Evolutionary conservation across 2,329 filamentous ascomycete genomes (phyloP), one percentile per base, ranked within the genome.

Genomic region (Grosmannia penicillata): DNA sequence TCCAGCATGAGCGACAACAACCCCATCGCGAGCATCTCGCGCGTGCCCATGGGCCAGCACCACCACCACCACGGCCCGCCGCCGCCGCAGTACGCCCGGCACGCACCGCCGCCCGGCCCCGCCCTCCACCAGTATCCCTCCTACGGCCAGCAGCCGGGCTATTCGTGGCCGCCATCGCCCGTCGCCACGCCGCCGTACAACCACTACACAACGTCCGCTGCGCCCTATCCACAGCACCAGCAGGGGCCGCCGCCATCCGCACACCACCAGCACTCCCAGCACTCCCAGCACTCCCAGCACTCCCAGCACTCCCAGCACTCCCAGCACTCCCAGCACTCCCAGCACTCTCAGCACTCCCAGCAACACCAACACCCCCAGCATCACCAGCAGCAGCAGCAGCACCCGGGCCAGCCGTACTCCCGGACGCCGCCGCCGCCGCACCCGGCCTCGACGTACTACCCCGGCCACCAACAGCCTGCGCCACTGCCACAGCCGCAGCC

Each of bases 1-100:
- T 93, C 89, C 1, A 93, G 85, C 33, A 76, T 95, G 49, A 84
- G 85, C 53, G 45, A 47, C 37, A 89, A 95, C 52, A 70, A 78
- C 45, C 80, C 79, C 42, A 77, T 85, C 13, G 84, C 87, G 11
- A 78, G 83, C 3, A 73, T 93, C 28, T 89, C 85, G 11, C 74
- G 85, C 47, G 73, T 80, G 1, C 85, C 76, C 3, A 76, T 81
- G 64, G 70, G 55, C 50, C 63, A 58, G 52, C 68, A 62, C 17
- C 40, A 39, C 8, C 37, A 29, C 5, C 43, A 40, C 11, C 29
- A n/a, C 13, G 10, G 17, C 17, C 15, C n/a, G 10, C 24, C 29
- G 15, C 29, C 29, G 15, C 29, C 29, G 6, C 18, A 19, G 14
- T 19, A 10, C 15, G 21, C 29, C 30, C 36, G 33, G 8, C 43